Evolutionary conservation across 2,329 filamentous ascomycete genomes (phyloP).

Genomic region (Colletotrichum australisinense): DNA sequence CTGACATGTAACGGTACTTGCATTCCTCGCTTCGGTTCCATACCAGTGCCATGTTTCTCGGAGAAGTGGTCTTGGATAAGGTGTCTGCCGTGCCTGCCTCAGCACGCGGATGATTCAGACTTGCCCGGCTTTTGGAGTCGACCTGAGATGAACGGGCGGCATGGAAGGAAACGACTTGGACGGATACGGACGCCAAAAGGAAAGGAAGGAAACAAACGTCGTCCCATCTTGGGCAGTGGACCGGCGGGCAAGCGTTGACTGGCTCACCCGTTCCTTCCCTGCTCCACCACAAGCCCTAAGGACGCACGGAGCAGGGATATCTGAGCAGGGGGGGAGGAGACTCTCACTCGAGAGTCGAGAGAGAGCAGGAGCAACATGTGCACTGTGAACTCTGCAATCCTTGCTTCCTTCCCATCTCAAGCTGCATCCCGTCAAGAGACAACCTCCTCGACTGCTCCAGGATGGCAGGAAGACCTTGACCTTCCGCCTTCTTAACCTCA

Average conservation of each 20-base stretch:
- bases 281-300: conserved; percentile 3
- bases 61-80: background rate
- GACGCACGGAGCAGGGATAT: background rate
- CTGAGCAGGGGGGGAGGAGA: background rate
- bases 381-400: conserved; percentile 4
- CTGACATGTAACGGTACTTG: background rate
- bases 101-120: background rate
- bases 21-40: background rate
- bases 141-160: background rate
- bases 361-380: background rate
- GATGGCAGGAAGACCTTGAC: background rate
- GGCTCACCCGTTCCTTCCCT: conserved; percentile 21
- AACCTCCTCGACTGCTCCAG: background rate
- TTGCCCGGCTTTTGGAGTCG: background rate
- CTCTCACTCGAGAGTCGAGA: too few species aligned
- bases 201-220: conserved; percentile 29
- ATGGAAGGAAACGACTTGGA: conserved; percentile 9
- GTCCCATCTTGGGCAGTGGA: conserved; percentile 34
- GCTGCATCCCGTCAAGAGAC: background rate
- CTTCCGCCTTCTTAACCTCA: background rate
- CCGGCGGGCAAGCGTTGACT: conserved; percentile 25
- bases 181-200: conserved; percentile 12
- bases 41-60: background rate
- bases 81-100: background rate
- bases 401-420: background rate